phyloP scores from a whole-genome alignment of 331 rosid species.

The Rosa hybrid region DNA sequence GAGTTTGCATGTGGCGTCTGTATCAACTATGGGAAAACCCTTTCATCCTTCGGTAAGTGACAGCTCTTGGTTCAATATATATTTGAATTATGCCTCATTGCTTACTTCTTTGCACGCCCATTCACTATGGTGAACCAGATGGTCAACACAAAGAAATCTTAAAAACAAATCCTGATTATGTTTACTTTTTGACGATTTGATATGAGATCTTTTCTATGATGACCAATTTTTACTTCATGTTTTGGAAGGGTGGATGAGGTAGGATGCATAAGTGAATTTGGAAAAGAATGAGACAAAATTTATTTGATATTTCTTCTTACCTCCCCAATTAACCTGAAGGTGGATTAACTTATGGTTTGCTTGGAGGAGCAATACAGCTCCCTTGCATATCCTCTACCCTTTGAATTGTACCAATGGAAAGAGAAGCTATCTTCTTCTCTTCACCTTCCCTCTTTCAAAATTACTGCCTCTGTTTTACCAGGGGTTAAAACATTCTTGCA shows the following conservation, averaged over 20 bases:
- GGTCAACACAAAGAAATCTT: too few relatives aligned
- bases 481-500: not conserved
- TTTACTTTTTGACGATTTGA: too few relatives aligned
- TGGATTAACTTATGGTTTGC: not conserved
- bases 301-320: too few relatives aligned
- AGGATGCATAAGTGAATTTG: too few relatives aligned
- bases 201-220: too few relatives aligned
- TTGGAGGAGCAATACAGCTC: not conserved
- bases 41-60: conserved; percentile 84
- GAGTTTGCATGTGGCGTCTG: conserved; percentile 64
- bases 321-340: not conserved
- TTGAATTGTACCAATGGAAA: not conserved
- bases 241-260: too few relatives aligned
- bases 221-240: too few relatives aligned
- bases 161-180: too few relatives aligned
- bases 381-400: not conserved
- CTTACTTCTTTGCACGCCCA: not conserved
- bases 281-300: too few relatives aligned
- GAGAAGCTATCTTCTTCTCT: not conserved
- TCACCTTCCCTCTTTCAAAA: not conserved
- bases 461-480: not conserved
- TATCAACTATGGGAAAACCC: conserved; percentile 81
- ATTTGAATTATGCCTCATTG: not conserved
- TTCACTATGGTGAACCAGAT: not conserved
- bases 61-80: conserved; percentile 8